Evolutionary conservation across 306 rosid species (phyloP), one percentile per base, ranked within the genome.

Genomic region (Canavalia ensiformis): DNA sequence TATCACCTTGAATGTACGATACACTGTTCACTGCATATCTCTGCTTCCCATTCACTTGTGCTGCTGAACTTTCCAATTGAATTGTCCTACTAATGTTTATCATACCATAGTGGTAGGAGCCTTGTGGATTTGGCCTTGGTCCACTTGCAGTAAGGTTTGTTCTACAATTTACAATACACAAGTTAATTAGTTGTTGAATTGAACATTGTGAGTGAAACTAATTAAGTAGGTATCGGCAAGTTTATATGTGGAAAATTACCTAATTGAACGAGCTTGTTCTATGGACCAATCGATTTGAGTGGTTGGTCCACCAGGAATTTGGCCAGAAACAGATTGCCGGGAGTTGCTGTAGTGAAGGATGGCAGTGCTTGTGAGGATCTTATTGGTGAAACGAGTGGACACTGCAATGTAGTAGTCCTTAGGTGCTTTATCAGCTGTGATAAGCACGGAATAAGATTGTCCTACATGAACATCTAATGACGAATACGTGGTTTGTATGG

Each of bases 91-190:
- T 88, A 0, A 91, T 71, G 85, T 90, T 91, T 47, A 93, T 84
- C 0, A 82, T 73, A 71, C 99, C 99, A 67, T 95, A 95, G 79
- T 95, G 99, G 82, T 95, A 95, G 0, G 99, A 95, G 4, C 99
- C 99, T 56, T 95, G 98, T 11, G 99, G 99, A 60, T 95, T 95
- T 18, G 99, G 99, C 73, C 98, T 91, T 31, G 98, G 99, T 69
- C 99, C 99, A 86, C 98, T 95, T 0, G 99, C 99, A 6, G 94
- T 93, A 18, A 95, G 77, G 71, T 95, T 95, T 1, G 97, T 95
- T 93, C 99, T 95, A 78, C n/a, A 51, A 55, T 47, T 54, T 65
- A 29, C 31, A 70, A 68, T 65, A 29, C 31, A 70, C 58, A 76
- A 0, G 4, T 9, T 56, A 34, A 18, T 18, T 18, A 18, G 25